Base-by-base conservation (phyloP, 768 basidiomycete genomes). In the Leccinum disarticulatum region DNA sequence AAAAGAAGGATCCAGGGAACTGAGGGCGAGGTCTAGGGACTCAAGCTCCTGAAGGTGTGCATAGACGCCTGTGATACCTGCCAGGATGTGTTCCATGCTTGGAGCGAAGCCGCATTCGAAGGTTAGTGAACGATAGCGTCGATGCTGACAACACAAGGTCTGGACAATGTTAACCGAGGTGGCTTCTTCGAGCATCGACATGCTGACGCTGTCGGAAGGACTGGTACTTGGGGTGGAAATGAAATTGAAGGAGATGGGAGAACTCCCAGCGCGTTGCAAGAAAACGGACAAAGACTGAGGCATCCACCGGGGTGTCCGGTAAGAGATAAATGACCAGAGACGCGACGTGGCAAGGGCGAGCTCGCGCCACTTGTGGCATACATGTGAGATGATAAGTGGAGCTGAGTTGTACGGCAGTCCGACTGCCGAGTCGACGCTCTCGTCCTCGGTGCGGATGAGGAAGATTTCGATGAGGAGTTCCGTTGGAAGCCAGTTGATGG, bases 401-500 rank as follows among this genome's bases (percentile, higher is more conserved):
- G 77, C 70, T 38, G 69, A 63, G 60, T 74, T 74, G 58, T 62
- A 73, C 30, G 68, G 54, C 41, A 72, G 61, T 53, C 68, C 70
- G 52, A 65, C 57, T 25, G 56, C 27, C 25, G 66, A 49, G 49
- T 72, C 73, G 27, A 62, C 35, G 56, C 62, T 63, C 54, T 70
- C 64, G 41, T 73, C 70, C 59, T 67, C 64, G 36, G 63, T 53
- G 38, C 67, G 65, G 28, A 74, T 62, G 55, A 74, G 58, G 60
- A 84, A 84, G 54, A 83, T 74, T 7, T 77, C 73, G 41, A 73
- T 63, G 46, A 84, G 76, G 19, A 83, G 67, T 61, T 84, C 83
- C 38, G 74, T 59, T 14, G 83, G 83, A 50, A 84, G 76, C 77
- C 80, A 81, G 61, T 81, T 78, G 57, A 83, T 75, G 15, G 83